Evolutionary conservation across 305 asterid genomes (phyloP).

Genomic region (Petunia hybrid): DNA sequence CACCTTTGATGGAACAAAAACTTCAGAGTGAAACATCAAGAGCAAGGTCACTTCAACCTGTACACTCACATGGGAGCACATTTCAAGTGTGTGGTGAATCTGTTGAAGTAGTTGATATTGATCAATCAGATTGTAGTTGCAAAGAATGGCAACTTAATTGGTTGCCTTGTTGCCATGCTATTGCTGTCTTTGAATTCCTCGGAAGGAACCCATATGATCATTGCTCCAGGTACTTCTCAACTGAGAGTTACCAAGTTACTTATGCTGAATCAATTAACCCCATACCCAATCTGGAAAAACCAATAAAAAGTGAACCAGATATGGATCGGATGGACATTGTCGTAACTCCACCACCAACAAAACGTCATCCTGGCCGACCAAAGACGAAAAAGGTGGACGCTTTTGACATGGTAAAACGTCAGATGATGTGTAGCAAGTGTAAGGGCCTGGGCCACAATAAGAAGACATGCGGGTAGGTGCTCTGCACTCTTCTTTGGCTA

Average conservation of each 20-base stretch:
- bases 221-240: slow-evolving; percentile 34
- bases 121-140: slow-evolving; percentile 39
- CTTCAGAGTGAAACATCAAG: slow-evolving; percentile 33
- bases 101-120: slow-evolving; percentile 33
- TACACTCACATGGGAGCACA: slow-evolving; percentile 32
- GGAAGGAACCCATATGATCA: slow-evolving; percentile 38
- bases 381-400: slow-evolving; percentile 27
- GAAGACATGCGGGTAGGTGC: slow-evolving; percentile 39
- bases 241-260: slow-evolving; percentile 35
- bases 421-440: slow-evolving; percentile 38
- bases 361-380: slow-evolving; percentile 40
- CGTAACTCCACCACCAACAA: slow-evolving; percentile 39
- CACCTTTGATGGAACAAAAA: slow-evolving; percentile 39
- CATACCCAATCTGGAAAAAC: slow-evolving; percentile 34
- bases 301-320: slow-evolving; percentile 23
- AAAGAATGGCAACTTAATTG: slow-evolving; percentile 38
- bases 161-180: slow-evolving; percentile 40
- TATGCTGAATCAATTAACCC: slow-evolving; percentile 38
- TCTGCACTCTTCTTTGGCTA: neutral
- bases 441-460: slow-evolving; percentile 41
- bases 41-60: slow-evolving; percentile 29
- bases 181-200: slow-evolving; percentile 34
- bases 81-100: slow-evolving; percentile 34
- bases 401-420: slow-evolving; percentile 34
- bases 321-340: slow-evolving; percentile 5